These are phyloP conservation scores for Filosporella fistucella DNA, from an alignment of 495 filamentous ascomycete genomes.

Conservation along the genomic window DNA sequence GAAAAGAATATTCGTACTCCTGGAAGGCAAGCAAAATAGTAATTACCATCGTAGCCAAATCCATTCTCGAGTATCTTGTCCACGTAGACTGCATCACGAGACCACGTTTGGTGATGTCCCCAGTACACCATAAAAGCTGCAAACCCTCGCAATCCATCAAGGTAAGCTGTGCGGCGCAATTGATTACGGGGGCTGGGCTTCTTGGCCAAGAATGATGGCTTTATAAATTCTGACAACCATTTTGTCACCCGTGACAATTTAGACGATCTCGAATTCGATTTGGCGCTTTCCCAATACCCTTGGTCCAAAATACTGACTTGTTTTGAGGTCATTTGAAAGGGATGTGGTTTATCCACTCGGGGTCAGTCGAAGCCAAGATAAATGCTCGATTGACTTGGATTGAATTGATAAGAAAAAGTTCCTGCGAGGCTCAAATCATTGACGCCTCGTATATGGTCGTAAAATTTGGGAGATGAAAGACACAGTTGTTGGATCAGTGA, in stretches of 20 bases:
- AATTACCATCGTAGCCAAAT: conserved; percentile 24
- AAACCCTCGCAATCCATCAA: conserved; percentile 48
- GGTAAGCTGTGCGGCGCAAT: conserved; percentile 43
- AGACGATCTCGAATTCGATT: background rate
- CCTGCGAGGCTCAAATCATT: no score
- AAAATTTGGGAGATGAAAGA: no score
- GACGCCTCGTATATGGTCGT: no score
- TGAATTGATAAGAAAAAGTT: no score
- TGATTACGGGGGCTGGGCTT: conserved; percentile 3
- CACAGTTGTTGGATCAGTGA: no score
- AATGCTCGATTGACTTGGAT: no score
- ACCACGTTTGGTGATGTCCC: conserved; percentile 28
- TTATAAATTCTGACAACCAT: background rate
- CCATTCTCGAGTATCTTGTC: conserved; percentile 33
- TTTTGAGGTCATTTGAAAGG: background rate
- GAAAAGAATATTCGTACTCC: conserved; percentile 52
- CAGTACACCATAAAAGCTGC: conserved; percentile 48
- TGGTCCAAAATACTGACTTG: background rate
- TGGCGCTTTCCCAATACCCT: conserved; percentile 2
- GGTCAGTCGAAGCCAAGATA: no score
- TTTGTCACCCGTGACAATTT: background rate
- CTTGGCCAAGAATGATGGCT: background rate
- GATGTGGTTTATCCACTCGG: background rate
- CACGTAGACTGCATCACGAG: background rate
- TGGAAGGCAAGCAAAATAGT: conserved; percentile 53